Evolutionary conservation across 2,329 filamentous ascomycete genomes (phyloP).

Genomic region (Colletotrichum tropicicola): DNA sequence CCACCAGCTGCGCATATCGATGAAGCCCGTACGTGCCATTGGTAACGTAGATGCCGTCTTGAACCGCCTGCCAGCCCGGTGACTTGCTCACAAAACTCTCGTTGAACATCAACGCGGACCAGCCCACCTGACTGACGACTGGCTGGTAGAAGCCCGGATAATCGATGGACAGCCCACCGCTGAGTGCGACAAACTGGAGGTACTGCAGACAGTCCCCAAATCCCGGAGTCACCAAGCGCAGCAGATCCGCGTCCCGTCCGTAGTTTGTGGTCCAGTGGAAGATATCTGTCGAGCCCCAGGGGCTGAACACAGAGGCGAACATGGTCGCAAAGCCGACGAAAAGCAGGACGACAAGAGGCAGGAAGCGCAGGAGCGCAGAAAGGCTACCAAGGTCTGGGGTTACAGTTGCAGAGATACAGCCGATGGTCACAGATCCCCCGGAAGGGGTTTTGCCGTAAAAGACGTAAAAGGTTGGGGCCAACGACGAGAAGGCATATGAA

Average conservation of each 20-base stretch:
- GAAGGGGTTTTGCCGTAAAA: conserved; percentile 87
- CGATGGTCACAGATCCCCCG: conserved; percentile 69
- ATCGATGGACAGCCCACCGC: conserved; percentile 84
- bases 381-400: conserved; percentile 84
- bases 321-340: conserved; percentile 85
- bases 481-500: conserved; percentile 87
- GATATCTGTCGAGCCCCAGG: conserved; percentile 90
- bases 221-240: conserved; percentile 92
- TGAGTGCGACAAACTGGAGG: conserved; percentile 90
- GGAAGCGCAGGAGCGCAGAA: conserved; percentile 74
- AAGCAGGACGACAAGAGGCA: conserved; percentile 81
- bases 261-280: conserved; percentile 99
- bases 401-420: conserved; percentile 82
- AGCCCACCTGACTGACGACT: conserved; percentile 84
- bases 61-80: conserved; percentile 70
- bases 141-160: conserved; percentile 97
- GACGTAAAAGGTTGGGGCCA: conserved; percentile 77
- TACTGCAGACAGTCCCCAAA: conserved; percentile 98
- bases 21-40: conserved; percentile 84
- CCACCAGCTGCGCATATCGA: conserved; percentile 80
- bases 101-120: conserved; percentile 94
- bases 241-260: conserved; percentile 88
- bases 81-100: conserved; percentile 82
- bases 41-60: conserved; percentile 88
- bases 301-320: conserved; percentile 86